phyloP scores from a whole-genome alignment of 2,329 filamentous ascomycete genomes.

The Lasiodiplodia theobromae region DNA sequence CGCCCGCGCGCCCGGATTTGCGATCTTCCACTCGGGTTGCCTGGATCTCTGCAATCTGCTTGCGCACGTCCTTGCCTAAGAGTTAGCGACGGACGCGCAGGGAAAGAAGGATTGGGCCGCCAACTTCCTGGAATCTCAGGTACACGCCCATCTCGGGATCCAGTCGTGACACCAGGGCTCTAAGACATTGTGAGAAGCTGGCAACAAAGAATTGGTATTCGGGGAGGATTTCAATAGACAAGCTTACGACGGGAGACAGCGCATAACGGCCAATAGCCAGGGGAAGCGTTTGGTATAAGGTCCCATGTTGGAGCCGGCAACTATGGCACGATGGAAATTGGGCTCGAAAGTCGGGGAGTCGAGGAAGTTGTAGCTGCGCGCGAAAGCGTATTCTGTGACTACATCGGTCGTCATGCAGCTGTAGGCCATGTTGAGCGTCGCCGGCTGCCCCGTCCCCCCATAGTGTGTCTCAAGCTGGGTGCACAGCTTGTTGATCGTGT shows the following conservation, averaged over 20 bases:
- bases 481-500: constrained; percentile 19
- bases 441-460: constrained; percentile 11
- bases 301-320: constrained; percentile 37
- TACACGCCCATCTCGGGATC: constrained; percentile 1
- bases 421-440: constrained; percentile 5
- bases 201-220: constrained; percentile 24
- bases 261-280: constrained; percentile 32
- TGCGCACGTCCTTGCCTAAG: background rate
- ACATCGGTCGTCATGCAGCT: constrained; percentile 41
- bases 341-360: constrained; percentile 39
- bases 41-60: constrained; percentile 13
- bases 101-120: too few relatives aligned
- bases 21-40: background rate
- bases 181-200: background rate
- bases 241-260: constrained; percentile 2
- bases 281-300: constrained; percentile 41
- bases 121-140: background rate
- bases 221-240: too few relatives aligned
- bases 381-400: constrained; percentile 50
- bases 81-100: too few relatives aligned
- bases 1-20: background rate
- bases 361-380: constrained; percentile 42
- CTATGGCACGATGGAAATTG: constrained; percentile 37
- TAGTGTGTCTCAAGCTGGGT: constrained; percentile 15
- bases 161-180: background rate